Evolutionary conservation across 163 green algal genomes (phyloP).

Genomic region (Chloromonas sp.): DNA sequence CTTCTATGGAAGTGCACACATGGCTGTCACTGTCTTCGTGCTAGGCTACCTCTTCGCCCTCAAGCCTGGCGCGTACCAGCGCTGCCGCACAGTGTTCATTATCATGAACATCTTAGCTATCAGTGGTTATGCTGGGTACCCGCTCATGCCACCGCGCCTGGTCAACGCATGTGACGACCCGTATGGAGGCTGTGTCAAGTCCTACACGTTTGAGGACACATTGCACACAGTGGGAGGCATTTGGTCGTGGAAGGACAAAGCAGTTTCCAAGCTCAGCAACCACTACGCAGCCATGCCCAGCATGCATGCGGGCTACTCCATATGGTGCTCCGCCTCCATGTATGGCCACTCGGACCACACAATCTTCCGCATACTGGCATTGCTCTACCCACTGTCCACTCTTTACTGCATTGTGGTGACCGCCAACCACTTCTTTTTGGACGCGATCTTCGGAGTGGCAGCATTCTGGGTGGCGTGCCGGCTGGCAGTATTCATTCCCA

Average conservation of each 20-base stretch:
- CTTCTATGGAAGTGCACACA: conserved; percentile 30
- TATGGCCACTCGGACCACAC: conserved; percentile 11
- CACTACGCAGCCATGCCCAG: conserved; percentile 30
- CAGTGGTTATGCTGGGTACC: conserved; percentile 15
- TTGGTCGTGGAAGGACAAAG: conserved; percentile 27
- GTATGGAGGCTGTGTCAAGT: conserved; percentile 21
- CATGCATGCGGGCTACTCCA: conserved; percentile 29
- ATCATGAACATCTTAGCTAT: conserved; percentile 28
- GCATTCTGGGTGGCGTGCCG: background rate
- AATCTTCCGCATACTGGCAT: conserved; percentile 6
- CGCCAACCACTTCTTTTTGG: conserved; percentile 27
- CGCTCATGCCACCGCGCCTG: conserved; percentile 26
- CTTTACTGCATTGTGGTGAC: conserved; percentile 31
- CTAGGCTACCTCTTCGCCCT: conserved; percentile 19
- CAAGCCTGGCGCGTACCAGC: conserved; percentile 22
- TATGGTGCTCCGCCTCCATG: conserved; percentile 25
- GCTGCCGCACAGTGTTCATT: conserved; percentile 19
- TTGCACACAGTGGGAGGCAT: conserved; percentile 11
- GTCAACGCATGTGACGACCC: conserved; percentile 22
- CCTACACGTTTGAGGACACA: conserved; percentile 8
- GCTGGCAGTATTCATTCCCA: conserved; percentile 10
- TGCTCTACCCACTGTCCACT: conserved; percentile 22
- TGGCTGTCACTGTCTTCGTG: conserved; percentile 27
- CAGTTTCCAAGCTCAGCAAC: conserved; percentile 25
- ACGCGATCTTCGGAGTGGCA: conserved; percentile 13